A percentile compares a stretch with the other conserved stretches of the same genome.
These are phyloP conservation scores for Glomus cerebriforme DNA, from an alignment of 192 early-diverging fungal genomes.

Conservation along the genomic window DNA sequence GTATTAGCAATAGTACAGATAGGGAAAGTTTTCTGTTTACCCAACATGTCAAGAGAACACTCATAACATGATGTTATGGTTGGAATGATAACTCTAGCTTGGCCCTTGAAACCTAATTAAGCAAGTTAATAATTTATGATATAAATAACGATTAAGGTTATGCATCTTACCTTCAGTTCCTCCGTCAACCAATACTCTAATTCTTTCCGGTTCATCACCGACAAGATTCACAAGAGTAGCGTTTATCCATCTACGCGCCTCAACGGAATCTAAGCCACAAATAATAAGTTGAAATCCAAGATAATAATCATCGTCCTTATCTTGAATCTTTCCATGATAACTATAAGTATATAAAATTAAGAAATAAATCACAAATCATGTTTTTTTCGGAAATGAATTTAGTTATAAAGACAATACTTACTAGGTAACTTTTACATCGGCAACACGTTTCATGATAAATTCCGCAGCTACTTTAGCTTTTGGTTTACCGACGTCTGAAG, in stretches of 20 bases:
- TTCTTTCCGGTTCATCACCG: constrained; percentile 73
- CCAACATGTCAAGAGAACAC: constrained; percentile 91
- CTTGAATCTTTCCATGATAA: constrained; percentile 90
- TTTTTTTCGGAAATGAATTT: neutral
- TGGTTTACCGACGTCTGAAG: constrained; percentile 71
- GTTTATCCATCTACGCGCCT: constrained; percentile 97
- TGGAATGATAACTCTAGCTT: constrained; percentile 90
- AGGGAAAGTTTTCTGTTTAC: constrained; percentile 86
- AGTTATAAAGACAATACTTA: constrained; percentile 39
- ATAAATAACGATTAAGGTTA: neutral
- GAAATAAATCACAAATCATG: neutral
- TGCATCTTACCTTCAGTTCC: constrained; percentile 79
- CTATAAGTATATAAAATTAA: constrained; percentile 35
- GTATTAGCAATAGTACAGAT: constrained; percentile 99
- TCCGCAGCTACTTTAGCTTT: constrained; percentile 80
- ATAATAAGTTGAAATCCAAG: constrained; percentile 83
- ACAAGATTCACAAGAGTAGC: constrained; percentile 79
- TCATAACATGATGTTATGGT: constrained; percentile 89
- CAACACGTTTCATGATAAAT: constrained; percentile 71
- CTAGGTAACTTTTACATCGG: constrained; percentile 69
- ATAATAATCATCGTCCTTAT: constrained; percentile 95
- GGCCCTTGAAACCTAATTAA: constrained; percentile 83
- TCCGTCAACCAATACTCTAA: constrained; percentile 92
- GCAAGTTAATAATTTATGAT: neutral
- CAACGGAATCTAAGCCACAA: constrained; percentile 93